Evolutionary conservation across 306 rosid genomes (phyloP).

Genomic region (Rosa persica): DNA sequence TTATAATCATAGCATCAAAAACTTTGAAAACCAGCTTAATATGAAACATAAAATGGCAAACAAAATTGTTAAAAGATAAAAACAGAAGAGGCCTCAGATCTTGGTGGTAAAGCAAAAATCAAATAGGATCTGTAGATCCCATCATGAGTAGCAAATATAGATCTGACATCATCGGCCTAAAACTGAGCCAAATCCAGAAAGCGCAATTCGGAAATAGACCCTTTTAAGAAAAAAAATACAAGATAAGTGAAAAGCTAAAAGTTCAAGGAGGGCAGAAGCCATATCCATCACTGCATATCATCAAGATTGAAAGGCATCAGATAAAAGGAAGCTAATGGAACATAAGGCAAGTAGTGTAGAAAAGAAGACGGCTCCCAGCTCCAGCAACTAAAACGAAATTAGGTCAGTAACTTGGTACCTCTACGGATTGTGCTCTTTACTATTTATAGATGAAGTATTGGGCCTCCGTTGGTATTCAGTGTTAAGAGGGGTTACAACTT

Average conservation of each 20-base stretch:
- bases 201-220: neutral
- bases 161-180: slow-evolving; percentile 9
- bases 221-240: neutral
- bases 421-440: no score
- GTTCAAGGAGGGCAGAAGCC: neutral
- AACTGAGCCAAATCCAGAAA: neutral
- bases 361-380: neutral
- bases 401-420: no score
- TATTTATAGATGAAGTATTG: no score
- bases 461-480: no score
- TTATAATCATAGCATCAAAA: neutral
- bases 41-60: neutral
- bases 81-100: slow-evolving; percentile 9
- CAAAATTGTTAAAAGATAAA: neutral
- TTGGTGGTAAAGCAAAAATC: neutral
- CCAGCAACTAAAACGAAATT: no score
- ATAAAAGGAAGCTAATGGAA: neutral
- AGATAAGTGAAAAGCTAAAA: neutral
- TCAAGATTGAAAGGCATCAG: neutral
- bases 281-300: neutral
- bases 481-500: no score
- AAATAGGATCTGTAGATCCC: neutral
- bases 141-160: slow-evolving; percentile 7
- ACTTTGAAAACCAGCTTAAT: neutral
- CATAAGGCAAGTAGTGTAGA: neutral